Conservation (phyloP, 148 eudicot species). For the Arbutus unedo region DNA sequence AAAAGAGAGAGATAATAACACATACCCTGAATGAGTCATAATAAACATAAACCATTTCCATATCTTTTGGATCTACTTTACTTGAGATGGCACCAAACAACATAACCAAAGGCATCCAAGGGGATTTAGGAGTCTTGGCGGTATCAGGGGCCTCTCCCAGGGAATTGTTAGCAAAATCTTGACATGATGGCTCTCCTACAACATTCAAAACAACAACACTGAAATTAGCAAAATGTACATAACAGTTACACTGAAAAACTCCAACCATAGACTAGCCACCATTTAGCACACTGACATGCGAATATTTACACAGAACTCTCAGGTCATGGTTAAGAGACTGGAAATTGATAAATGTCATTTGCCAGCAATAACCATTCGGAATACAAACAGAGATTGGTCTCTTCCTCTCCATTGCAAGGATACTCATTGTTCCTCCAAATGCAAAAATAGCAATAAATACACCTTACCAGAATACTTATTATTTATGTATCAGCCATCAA, state of each 20-base stretch:
- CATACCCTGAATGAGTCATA: constrained; percentile 32
- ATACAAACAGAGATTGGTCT: not conserved
- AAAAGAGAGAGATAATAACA: not conserved
- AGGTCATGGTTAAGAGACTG: not conserved
- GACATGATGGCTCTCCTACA: constrained; percentile 13
- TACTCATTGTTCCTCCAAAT: not conserved
- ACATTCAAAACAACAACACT: not conserved
- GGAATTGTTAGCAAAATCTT: constrained; percentile 3
- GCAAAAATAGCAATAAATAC: not conserved
- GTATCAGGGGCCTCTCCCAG: constrained; percentile 15
- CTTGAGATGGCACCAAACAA: constrained; percentile 34
- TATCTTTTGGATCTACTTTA: constrained; percentile 24
- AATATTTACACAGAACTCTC: not conserved
- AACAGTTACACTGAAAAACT: not conserved
- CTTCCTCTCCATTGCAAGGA: not conserved
- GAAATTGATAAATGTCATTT: not conserved
- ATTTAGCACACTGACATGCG: not conserved
- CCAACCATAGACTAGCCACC: not conserved
- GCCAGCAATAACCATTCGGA: not conserved
- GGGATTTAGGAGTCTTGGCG: constrained; percentile 31
- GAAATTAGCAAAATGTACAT: not conserved
- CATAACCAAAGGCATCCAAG: constrained; percentile 40
- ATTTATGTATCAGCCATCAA: not conserved
- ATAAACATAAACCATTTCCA: constrained; percentile 21
- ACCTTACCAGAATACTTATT: not conserved